phyloP scores from a whole-genome alignment of 2,329 filamentous ascomycete genomes.

The Botrytis deweyae region DNA sequence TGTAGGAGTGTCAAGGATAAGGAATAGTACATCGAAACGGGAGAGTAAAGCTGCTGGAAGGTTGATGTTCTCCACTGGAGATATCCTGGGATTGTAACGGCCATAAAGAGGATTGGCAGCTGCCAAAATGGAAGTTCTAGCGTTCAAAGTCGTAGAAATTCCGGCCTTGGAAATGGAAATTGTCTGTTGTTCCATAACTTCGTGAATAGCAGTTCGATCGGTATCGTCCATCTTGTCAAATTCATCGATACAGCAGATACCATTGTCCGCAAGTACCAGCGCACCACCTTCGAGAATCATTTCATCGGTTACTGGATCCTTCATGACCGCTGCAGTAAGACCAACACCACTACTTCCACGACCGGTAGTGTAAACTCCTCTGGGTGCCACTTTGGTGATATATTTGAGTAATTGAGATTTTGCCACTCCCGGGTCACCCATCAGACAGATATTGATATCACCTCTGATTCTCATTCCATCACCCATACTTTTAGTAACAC shows the following conservation, averaged over 20 bases:
- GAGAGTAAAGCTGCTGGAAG: constrained; percentile 94
- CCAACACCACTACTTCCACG: constrained; percentile 79
- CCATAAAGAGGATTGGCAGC: constrained; percentile 97
- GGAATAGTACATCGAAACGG: constrained; percentile 94
- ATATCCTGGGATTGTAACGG: constrained; percentile 95
- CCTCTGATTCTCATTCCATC: constrained; percentile 99
- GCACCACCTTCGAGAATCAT: constrained; percentile 79
- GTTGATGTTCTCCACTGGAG: constrained; percentile 98
- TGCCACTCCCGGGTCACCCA: constrained; percentile 99
- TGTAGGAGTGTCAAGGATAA: constrained; percentile 91
- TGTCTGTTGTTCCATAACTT: constrained; percentile 87
- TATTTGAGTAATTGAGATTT: constrained; percentile 98
- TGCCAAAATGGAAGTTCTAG: constrained; percentile 90
- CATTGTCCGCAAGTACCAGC: constrained; percentile 75
- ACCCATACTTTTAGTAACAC: constrained; percentile 93
- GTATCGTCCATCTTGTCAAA: constrained; percentile 84
- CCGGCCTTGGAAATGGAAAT: constrained; percentile 86
- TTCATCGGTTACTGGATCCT: constrained; percentile 76
- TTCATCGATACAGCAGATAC: constrained; percentile 82
- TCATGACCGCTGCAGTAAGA: constrained; percentile 77
- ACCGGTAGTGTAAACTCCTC: constrained; percentile 78
- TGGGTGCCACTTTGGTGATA: constrained; percentile 95
- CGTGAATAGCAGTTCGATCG: constrained; percentile 77
- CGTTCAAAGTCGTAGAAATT: constrained; percentile 95
- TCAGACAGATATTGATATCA: constrained; percentile 97